Conservation (phyloP, 2,329 filamentous ascomycete species). For the Claviceps capensis region DNA sequence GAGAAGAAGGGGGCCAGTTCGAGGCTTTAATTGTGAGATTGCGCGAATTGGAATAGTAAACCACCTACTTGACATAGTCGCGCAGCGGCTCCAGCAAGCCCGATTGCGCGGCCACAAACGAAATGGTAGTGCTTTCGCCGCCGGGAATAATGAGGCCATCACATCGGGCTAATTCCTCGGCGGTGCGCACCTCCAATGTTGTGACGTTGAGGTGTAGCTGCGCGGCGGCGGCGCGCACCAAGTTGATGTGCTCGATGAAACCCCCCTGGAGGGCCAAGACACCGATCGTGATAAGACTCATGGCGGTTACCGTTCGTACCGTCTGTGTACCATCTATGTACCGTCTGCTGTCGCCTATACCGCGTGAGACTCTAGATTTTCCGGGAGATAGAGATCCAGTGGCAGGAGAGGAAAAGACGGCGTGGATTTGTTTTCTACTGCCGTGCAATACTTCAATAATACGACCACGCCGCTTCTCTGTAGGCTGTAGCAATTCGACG, state of each 20-base stretch:
- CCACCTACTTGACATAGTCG: conserved; percentile 69
- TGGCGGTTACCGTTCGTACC: neutral
- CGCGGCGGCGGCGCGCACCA: conserved; percentile 56
- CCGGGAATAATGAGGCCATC: conserved; percentile 82
- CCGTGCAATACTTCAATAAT: neutral
- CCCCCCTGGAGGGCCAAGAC: conserved; percentile 77
- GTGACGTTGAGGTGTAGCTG: conserved; percentile 34
- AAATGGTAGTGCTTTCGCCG: conserved; percentile 89
- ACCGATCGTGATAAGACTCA: conserved; percentile 34
- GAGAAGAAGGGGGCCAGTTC: neutral
- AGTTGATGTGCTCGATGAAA: conserved; percentile 74
- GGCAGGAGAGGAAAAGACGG: neutral
- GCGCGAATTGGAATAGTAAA: too few relatives aligned
- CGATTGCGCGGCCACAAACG: conserved; percentile 70
- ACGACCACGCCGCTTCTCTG: neutral
- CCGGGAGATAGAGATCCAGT: too few relatives aligned
- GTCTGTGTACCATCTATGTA: too few relatives aligned
- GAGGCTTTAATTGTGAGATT: neutral
- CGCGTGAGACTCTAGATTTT: too few relatives aligned
- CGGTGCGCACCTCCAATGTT: conserved; percentile 71
- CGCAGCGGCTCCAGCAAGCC: conserved; percentile 71
- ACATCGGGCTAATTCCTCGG: conserved; percentile 55
- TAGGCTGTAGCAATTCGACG: neutral
- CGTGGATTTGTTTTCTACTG: too few relatives aligned
- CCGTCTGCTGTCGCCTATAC: too few relatives aligned